These are phyloP conservation scores for Diaporthe vaccinii DNA, from an alignment of 2,329 filamentous ascomycete genomes.

Conservation along the genomic window DNA sequence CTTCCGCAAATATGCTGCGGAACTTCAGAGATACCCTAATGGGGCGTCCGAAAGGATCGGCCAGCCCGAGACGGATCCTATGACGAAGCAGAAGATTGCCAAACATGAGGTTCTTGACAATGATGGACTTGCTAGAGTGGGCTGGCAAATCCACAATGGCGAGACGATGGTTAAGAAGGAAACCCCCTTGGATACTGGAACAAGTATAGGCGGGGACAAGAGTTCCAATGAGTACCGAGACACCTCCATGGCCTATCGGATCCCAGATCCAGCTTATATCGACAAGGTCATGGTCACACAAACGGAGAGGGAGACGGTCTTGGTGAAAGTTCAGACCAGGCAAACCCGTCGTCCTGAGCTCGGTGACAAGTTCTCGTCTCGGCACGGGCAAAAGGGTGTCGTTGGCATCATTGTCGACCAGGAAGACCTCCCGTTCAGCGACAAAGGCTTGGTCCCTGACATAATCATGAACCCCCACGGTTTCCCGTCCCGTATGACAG, in stretches of 20 bases:
- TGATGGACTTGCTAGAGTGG: constrained; percentile 92
- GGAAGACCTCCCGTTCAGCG: constrained; percentile 96
- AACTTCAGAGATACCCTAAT: constrained; percentile 91
- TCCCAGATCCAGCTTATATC: constrained; percentile 87
- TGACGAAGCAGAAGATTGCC: constrained; percentile 70
- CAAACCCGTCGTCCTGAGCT: constrained; percentile 95
- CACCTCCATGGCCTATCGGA: constrained; percentile 82
- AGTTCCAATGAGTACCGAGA: constrained; percentile 75
- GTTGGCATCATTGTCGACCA: constrained; percentile 97
- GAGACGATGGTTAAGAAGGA: constrained; percentile 94
- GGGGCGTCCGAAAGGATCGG: constrained; percentile 77
- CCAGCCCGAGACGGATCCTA: constrained; percentile 72
- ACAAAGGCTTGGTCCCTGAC: constrained; percentile 91
- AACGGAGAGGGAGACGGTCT: constrained; percentile 85
- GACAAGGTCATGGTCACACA: constrained; percentile 97
- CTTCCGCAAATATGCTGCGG: constrained; percentile 92
- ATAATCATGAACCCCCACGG: constrained; percentile 99
- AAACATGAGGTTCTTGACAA: constrained; percentile 81
- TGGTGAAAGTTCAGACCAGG: constrained; percentile 96
- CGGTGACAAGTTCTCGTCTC: constrained; percentile 98
- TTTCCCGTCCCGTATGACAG: constrained; percentile 99
- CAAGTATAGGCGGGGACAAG: constrained; percentile 78
- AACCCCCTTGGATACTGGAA: constrained; percentile 82
- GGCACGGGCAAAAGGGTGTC: constrained; percentile 98
- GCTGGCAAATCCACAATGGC: constrained; percentile 80